Percentiles rank a stretch among this genome's conserved stretches.
phyloP scores from a whole-genome alignment of 176 grass and related monocot genomes.

The Oryza officinalis region DNA sequence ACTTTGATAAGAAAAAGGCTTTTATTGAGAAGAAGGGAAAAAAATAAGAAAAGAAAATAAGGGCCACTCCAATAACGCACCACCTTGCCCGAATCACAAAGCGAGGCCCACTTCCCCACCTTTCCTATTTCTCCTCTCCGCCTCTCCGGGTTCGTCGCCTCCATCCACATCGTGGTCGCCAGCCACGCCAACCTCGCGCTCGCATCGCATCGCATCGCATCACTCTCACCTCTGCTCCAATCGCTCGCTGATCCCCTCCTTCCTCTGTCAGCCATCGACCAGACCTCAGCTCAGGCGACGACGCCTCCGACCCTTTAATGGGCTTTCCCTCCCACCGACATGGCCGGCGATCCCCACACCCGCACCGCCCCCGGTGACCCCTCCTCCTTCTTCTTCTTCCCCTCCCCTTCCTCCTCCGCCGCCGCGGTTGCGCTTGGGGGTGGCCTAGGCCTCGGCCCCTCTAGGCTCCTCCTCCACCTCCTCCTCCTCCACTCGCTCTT shows the following conservation, averaged over 20 bases:
- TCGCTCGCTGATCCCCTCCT: background rate
- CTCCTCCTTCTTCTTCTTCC: constrained; percentile 23
- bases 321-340: constrained; percentile 53
- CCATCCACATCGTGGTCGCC: background rate
- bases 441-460: constrained; percentile 41
- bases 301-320: constrained; percentile 49
- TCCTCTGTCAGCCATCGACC: too few species aligned
- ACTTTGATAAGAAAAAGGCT: too few species aligned
- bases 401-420: background rate
- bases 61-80: background rate
- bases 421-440: constrained; percentile 17
- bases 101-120: background rate
- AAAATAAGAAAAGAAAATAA: background rate
- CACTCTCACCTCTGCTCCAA: background rate
- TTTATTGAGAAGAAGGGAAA: too few species aligned
- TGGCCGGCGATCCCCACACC: constrained; percentile 52
- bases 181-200: background rate
- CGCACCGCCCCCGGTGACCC: constrained; percentile 49
- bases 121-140: background rate
- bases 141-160: background rate
- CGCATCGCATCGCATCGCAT: background rate
- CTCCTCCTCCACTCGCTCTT: constrained; percentile 86
- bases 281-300: background rate
- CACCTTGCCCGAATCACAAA: background rate
- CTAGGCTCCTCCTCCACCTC: constrained; percentile 73